Evolutionary conservation across 2,329 filamentous ascomycete genomes (phyloP).

Genomic region (Beauveria bassiana): DNA sequence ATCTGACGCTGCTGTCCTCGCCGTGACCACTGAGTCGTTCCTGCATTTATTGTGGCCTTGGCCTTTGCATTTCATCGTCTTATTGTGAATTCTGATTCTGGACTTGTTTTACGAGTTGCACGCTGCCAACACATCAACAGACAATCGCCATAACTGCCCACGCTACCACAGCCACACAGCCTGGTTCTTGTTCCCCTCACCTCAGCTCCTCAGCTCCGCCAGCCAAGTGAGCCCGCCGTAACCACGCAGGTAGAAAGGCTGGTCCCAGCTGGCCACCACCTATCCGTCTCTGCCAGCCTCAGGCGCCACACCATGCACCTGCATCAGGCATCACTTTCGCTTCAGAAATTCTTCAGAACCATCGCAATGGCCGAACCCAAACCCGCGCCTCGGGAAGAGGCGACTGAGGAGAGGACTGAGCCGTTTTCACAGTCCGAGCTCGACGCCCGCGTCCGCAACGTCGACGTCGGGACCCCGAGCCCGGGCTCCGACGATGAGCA

Average conservation of each 20-base stretch:
- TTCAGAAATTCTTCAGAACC: constrained; percentile 12
- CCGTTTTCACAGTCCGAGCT: constrained; percentile 51
- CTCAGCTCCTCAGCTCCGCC: neutral
- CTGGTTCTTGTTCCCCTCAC: neutral
- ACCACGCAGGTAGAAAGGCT: neutral
- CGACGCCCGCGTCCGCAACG: constrained; percentile 38
- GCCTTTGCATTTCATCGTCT: constrained; percentile 12
- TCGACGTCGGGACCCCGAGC: constrained; percentile 34
- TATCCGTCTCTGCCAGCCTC: neutral
- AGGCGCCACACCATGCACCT: constrained; percentile 17
- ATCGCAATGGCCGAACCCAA: constrained; percentile 39
- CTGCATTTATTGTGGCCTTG: constrained; percentile 21
- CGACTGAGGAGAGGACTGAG: constrained; percentile 47
- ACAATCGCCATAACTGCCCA: neutral
- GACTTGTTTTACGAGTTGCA: constrained; percentile 9
- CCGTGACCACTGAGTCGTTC: constrained; percentile 13
- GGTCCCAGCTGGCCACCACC: neutral
- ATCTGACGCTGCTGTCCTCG: constrained; percentile 12
- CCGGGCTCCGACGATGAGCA: constrained; percentile 30
- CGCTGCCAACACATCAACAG: constrained; percentile 1
- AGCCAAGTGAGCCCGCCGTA: neutral
- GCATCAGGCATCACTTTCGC: constrained; percentile 13
- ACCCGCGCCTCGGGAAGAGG: constrained; percentile 28
- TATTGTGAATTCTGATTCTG: constrained; percentile 12
- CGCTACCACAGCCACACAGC: constrained; percentile 1